Conservation (phyloP, 2,329 filamentous ascomycete genomes). For the Cercospora zeina region DNA sequence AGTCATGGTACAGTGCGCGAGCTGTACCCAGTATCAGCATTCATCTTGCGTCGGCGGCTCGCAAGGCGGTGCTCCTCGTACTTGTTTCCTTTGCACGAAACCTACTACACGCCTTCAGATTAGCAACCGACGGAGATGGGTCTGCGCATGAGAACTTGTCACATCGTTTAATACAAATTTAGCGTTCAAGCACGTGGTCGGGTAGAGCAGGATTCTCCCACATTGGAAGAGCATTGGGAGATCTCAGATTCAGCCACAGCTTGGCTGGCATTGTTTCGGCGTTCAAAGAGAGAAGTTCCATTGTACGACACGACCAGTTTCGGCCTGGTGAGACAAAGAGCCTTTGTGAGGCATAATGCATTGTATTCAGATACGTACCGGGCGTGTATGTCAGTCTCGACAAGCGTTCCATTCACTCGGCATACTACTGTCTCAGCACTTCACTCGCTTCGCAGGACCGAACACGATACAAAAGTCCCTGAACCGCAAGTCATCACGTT, state of each 20-base stretch:
- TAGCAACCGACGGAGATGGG: constrained; percentile 14
- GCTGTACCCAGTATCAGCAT: constrained; percentile 64
- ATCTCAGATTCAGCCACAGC: neutral
- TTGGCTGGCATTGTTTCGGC: constrained; percentile 19
- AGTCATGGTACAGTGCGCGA: constrained; percentile 63
- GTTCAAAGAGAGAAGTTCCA: constrained; percentile 10
- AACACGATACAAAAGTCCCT: neutral
- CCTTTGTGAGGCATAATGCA: constrained; percentile 24
- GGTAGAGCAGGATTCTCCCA: neutral
- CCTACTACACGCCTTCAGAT: constrained; percentile 20
- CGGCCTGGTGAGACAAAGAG: constrained; percentile 22
- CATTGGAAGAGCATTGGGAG: neutral
- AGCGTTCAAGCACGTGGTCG: constrained; percentile 23
- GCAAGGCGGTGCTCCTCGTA: constrained; percentile 46
- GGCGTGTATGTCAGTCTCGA: constrained; percentile 16
- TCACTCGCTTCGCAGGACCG: constrained; percentile 3
- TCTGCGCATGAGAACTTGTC: neutral
- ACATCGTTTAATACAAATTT: constrained; percentile 8
- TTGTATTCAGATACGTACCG: constrained; percentile 22
- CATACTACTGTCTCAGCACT: neutral
- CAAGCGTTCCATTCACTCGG: constrained; percentile 6
- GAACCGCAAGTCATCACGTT: too few relatives aligned
- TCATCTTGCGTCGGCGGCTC: constrained; percentile 59
- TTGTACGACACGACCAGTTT: constrained; percentile 13
- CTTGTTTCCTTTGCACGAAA: constrained; percentile 53